Evolutionary conservation across 2,329 filamentous ascomycete species (phyloP).

Genomic region (Fusarium sp.): DNA sequence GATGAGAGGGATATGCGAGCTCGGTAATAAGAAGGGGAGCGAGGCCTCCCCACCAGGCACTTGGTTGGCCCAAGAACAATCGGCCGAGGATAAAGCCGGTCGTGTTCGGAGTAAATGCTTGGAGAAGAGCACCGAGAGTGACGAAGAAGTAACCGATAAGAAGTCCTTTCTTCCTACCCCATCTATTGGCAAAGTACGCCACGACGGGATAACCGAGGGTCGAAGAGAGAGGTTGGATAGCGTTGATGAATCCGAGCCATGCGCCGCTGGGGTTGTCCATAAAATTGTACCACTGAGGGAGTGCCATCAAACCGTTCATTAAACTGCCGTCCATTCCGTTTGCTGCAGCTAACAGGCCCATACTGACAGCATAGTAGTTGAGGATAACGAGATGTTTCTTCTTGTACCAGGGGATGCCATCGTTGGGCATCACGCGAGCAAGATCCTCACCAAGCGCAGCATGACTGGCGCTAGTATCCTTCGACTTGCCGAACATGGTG

Average conservation of each 20-base stretch:
- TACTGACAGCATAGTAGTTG: constrained; percentile 29
- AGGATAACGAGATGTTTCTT: constrained; percentile 29
- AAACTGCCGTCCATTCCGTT: constrained; percentile 10
- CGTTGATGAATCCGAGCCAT: constrained; percentile 39
- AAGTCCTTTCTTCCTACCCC: constrained; percentile 28
- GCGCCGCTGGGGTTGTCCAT: constrained; percentile 33
- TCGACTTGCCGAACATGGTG: constrained; percentile 11
- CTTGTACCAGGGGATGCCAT: constrained; percentile 35
- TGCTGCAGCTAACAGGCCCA: constrained; percentile 23
- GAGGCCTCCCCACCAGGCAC: too few species aligned
- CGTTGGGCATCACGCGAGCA: constrained; percentile 27
- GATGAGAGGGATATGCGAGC: constrained; percentile 52
- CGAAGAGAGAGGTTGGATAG: constrained; percentile 25
- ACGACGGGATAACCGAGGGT: constrained; percentile 25
- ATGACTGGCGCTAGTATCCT: background rate
- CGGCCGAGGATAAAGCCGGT: constrained; percentile 51
- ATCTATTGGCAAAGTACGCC: constrained; percentile 34
- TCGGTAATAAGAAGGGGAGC: constrained; percentile 53
- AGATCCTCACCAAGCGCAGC: constrained; percentile 30
- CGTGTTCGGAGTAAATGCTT: constrained; percentile 18
- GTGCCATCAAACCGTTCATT: constrained; percentile 12
- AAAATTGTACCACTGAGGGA: constrained; percentile 32
- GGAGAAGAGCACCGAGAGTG: constrained; percentile 36
- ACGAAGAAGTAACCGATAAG: constrained; percentile 24
- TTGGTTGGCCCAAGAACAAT: constrained; percentile 11